phyloP scores from a whole-genome alignment of 1,284 basidiomycete species.

The Leccinum subrobustum region DNA sequence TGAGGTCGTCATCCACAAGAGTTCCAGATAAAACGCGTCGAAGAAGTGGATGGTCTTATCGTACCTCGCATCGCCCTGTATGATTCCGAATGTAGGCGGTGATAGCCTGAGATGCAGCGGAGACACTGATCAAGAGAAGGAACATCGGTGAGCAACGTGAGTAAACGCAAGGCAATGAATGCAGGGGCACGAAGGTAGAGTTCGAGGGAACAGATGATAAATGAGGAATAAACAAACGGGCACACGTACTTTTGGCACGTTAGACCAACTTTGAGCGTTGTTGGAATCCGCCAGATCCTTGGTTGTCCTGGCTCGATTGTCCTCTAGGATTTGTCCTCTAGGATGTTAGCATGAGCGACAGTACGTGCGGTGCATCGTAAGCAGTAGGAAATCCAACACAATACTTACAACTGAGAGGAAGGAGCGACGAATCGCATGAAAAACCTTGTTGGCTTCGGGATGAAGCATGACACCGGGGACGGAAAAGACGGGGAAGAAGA shows the following conservation, averaged over 20 bases:
- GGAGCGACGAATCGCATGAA: no score
- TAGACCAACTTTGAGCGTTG: slow-evolving; percentile 60
- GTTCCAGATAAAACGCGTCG: slow-evolving; percentile 72
- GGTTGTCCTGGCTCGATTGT: slow-evolving; percentile 79
- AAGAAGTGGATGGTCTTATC: slow-evolving; percentile 70
- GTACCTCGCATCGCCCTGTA: slow-evolving; percentile 62
- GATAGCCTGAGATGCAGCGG: slow-evolving; percentile 75
- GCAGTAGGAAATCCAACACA: no score
- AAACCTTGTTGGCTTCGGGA: no score
- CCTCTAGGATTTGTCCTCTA: slow-evolving; percentile 59
- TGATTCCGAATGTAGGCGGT: slow-evolving; percentile 77
- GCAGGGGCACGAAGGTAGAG: slow-evolving; percentile 7
- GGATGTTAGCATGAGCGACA: no score
- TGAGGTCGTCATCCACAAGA: slow-evolving; percentile 49
- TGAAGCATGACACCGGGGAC: no score
- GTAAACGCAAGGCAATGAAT: slow-evolving; percentile 11
- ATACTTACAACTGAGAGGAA: no score
- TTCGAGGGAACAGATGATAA: slow-evolving; percentile 5
- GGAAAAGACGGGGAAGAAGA: no score
- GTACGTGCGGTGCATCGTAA: no score
- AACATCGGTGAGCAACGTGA: slow-evolving; percentile 14
- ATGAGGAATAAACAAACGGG: slow-evolving; percentile 9
- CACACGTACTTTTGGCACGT: slow-evolving; percentile 68
- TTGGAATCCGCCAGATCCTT: slow-evolving; percentile 69
- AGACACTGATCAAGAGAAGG: slow-evolving; percentile 45